Base-by-base conservation (phyloP, 2,329 filamentous ascomycete species). In the Sporothrix brunneoviolacea region DNA sequence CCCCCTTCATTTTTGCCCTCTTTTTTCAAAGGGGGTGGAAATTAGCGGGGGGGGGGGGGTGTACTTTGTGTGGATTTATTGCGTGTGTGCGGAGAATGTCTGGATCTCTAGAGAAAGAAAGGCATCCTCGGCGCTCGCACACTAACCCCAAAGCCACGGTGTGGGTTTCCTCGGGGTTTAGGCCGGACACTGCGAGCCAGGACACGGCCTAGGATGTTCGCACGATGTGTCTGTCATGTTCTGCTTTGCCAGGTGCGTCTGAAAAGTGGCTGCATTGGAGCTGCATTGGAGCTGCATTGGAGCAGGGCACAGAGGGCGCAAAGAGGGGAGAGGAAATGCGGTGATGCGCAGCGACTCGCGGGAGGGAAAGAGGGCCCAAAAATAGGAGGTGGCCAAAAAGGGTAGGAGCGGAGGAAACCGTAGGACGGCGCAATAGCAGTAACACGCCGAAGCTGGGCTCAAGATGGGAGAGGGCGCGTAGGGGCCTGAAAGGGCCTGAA, bases 51-150 rank as follows among this genome's bases (percentile, higher is more conserved):
- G 24, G n/a, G 39, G 39, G 30, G 9, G 37, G 12, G 28, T 48
- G 28, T 33, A 21, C 28, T 40, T 30, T 52, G n/a, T 49, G 50
- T 39, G 39, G 36, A 36, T 33, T 50, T 43, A 35, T 51, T 55
- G 48, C 48, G 52, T 46, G 37, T 18, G 45, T 54, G 54, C 54
- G 54, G 52, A 55, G 54, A 50, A 54, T 52, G 51, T 19, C 42
- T 52, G 48, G 43, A 45, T 53, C 37, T 40, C 27, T 53, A 30
- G 27, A 45, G 28, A 40, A 18, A 24, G 36, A n/a, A 35, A 46
- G 28, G 24, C 22, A 8, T 39, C 28, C 13, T 33, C 30, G 33
- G 13, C 19, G 16, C 30, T 40, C 27, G 30, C 22, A 21, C 15
- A 16, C 16, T 16, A n/a, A 8, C 41, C 52, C 52, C 54, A 42